Conservation (phyloP, 768 basidiomycete species). For the Infundibulicybe gibba region DNA sequence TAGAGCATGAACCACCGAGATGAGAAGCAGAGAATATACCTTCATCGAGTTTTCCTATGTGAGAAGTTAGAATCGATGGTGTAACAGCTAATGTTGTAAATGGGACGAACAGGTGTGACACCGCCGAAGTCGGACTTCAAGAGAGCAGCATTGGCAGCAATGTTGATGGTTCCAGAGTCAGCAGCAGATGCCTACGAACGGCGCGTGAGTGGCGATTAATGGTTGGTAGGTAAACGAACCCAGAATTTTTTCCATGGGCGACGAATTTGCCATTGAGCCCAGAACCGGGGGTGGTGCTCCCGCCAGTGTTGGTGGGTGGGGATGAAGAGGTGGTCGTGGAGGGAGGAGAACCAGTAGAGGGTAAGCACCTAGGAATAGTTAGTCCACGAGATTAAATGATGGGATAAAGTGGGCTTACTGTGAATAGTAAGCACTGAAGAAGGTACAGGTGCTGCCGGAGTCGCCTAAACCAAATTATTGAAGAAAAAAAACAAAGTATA, state of each 20-base stretch:
- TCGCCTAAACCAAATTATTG: neutral
- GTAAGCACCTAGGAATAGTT: no score
- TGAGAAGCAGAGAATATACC: conserved; percentile 13
- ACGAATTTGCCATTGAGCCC: conserved; percentile 25
- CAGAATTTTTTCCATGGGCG: conserved; percentile 31
- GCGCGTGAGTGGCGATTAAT: neutral
- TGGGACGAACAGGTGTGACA: conserved; percentile 29
- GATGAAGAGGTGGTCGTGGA: no score
- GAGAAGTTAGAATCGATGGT: neutral
- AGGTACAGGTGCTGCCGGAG: neutral
- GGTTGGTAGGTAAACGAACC: conserved; percentile 10
- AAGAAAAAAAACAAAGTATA: neutral
- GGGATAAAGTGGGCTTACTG: neutral
- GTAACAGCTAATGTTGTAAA: neutral
- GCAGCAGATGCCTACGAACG: conserved; percentile 16
- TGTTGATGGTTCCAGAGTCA: conserved; percentile 24
- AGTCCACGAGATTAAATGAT: neutral
- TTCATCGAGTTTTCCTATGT: conserved; percentile 40
- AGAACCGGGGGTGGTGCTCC: conserved; percentile 9
- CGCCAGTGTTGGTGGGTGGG: no score
- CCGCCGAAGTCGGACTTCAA: conserved; percentile 35
- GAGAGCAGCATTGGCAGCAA: conserved; percentile 29
- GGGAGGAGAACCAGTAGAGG: no score
- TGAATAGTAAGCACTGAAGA: neutral
- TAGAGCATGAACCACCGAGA: neutral